Evolutionary conservation across 2,329 filamentous ascomycete genomes (phyloP), one percentile per base, ranked within the genome.

Genomic region (Colletotrichum camelliae): DNA sequence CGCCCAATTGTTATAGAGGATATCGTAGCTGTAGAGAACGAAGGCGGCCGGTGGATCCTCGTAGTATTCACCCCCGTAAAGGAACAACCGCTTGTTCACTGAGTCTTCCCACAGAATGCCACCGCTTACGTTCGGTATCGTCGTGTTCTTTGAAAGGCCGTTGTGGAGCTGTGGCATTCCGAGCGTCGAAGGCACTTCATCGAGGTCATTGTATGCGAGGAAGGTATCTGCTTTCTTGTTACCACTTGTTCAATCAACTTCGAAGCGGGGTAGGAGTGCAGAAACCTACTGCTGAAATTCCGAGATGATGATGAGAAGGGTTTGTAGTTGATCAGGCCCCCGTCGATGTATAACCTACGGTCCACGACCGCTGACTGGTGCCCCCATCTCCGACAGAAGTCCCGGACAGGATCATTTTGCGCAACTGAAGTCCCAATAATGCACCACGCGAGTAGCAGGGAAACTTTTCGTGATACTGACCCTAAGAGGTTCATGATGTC

Each of bases 221-320:
- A 21, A 2, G 3, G 43, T n/a, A 4, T 48, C 43, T 48, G 18
- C 2, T 48, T 13, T 48, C n/a, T 48, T 21, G 5, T 48, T 13
- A 48, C 1, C n/a, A 21, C 10, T 5, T 48, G 1, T 48, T 48
- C 43, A 48, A 48, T 43, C 18, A 43, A 43, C 18, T 43, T 9
- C 3, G 3, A 12, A 21, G 43, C 18, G 18, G 9, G 18, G 18
- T 2, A 10, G 0, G 10, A 2, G 43, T 9, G 0, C 18, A 48
- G 5, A 48, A 48, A 7, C 43, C 1, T 48, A 48, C 43, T 48
- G n/a, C 43, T 48, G 10, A 48, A 48, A 21, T 48, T 48, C 7
- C 43, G 43, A 48, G 43, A 48, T 13, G 43, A 48, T 2, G 43
- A 48, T 3, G 43, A 48, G 43, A 48, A 48, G 43, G 43, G 43